Conservation (phyloP, 768 basidiomycete species). For the Agaricus blazei region DNA sequence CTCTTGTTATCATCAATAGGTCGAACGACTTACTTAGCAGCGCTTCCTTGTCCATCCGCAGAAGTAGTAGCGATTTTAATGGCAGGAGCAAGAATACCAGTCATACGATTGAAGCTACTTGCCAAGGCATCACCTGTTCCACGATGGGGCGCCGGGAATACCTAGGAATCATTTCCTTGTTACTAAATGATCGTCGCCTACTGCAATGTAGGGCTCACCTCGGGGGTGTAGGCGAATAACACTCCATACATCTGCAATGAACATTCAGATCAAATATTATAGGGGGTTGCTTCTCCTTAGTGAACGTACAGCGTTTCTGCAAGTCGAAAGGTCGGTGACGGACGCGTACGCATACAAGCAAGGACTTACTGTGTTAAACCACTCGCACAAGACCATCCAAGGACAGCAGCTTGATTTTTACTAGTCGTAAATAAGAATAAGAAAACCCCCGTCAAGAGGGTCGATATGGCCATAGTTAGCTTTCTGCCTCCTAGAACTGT, state of each 20-base stretch:
- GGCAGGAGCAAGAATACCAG: slow-evolving; percentile 42
- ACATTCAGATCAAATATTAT: not conserved
- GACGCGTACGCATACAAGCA: not conserved
- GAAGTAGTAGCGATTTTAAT: slow-evolving; percentile 43
- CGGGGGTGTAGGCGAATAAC: slow-evolving; percentile 54
- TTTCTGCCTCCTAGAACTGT: slow-evolving; percentile 41
- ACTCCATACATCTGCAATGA: slow-evolving; percentile 41
- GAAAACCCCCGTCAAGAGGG: slow-evolving; percentile 40
- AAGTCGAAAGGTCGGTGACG: not conserved
- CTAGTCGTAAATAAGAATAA: slow-evolving; percentile 50
- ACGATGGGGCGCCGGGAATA: slow-evolving; percentile 52
- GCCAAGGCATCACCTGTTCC: slow-evolving; percentile 50
- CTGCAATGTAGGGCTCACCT: slow-evolving; percentile 22
- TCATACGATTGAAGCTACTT: slow-evolving; percentile 43
- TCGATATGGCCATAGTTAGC: slow-evolving; percentile 40
- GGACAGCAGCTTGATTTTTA: slow-evolving; percentile 28
- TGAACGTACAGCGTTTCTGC: slow-evolving; percentile 6
- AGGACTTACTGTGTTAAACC: slow-evolving; percentile 30
- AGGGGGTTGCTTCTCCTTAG: not conserved
- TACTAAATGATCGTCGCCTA: not conserved
- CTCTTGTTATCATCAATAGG: too few species aligned
- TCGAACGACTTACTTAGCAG: too few species aligned
- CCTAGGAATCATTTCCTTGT: slow-evolving; percentile 11
- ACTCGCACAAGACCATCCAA: slow-evolving; percentile 43
- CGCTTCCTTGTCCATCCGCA: slow-evolving; percentile 17